phyloP scores from a whole-genome alignment of 1,284 basidiomycete species.

The Sphagnurus paluster region DNA sequence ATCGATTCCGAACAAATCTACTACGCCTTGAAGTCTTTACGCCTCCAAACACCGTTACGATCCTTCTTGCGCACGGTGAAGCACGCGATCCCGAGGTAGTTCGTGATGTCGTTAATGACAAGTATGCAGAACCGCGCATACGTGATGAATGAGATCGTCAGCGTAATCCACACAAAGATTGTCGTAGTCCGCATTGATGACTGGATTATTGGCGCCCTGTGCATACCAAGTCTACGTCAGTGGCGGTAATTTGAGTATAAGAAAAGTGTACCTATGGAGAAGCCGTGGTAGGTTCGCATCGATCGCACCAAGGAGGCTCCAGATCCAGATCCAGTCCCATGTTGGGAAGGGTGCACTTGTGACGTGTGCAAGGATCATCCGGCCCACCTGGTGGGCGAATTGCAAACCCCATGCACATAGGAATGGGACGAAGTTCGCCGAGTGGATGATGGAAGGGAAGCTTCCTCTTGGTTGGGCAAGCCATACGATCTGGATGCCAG shows the following conservation, averaged over 20 bases:
- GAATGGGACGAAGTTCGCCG: conserved; percentile 82
- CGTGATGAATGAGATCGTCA: conserved; percentile 64
- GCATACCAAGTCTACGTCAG: background rate
- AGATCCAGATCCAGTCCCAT: conserved; percentile 88
- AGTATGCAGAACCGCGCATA: conserved; percentile 81
- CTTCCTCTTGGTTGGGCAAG: conserved; percentile 65
- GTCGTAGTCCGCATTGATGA: conserved; percentile 56
- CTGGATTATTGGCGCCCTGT: conserved; percentile 71
- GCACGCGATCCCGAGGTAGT: conserved; percentile 87
- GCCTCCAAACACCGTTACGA: conserved; percentile 64
- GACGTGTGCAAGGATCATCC: conserved; percentile 93
- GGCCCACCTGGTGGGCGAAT: conserved; percentile 85
- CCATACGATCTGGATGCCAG: conserved; percentile 77
- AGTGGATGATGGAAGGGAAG: conserved; percentile 58
- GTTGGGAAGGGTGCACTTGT: conserved; percentile 84
- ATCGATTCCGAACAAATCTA: no score
- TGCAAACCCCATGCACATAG: conserved; percentile 87
- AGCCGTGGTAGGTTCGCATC: conserved; percentile 80
- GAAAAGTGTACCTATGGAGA: conserved; percentile 60
- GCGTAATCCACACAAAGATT: conserved; percentile 69
- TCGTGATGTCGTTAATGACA: conserved; percentile 85
- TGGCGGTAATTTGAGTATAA: background rate
- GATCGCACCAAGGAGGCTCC: conserved; percentile 74
- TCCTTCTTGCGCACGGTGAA: conserved; percentile 88
- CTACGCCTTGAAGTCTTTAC: conserved; percentile 20